phyloP scores from a whole-genome alignment of 805 yeast genomes.

The Ogataea haglerorum region DNA sequence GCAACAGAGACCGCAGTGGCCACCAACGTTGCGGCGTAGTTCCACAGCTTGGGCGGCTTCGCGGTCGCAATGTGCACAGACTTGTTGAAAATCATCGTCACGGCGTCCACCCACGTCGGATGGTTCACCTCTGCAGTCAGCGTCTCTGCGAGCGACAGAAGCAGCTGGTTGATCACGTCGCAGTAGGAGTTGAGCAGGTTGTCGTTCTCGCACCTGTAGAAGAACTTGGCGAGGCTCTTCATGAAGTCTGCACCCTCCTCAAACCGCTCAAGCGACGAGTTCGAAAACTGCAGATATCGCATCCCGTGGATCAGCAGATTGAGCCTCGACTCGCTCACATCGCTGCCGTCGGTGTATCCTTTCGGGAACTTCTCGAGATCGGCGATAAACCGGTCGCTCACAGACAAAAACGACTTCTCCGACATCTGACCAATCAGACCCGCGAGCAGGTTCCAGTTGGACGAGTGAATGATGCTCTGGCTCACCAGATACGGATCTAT shows the following conservation, averaged over 20 bases:
- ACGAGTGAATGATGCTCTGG: constrained; percentile 71
- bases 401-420: constrained; percentile 74
- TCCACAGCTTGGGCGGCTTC: constrained; percentile 55
- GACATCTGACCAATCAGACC: constrained; percentile 90
- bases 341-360: constrained; percentile 35
- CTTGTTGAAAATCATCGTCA: constrained; percentile 55
- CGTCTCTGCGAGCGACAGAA: constrained; percentile 78
- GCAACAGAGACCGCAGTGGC: constrained; percentile 78
- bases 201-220: constrained; percentile 59
- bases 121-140: constrained; percentile 94
- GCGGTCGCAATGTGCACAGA: constrained; percentile 42
- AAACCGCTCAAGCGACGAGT: constrained; percentile 83
- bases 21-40: constrained; percentile 59
- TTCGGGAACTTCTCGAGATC: constrained; percentile 82
- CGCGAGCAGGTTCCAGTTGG: constrained; percentile 93
- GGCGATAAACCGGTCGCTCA: constrained; percentile 89
- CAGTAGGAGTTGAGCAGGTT: constrained; percentile 74
- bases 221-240: constrained; percentile 82
- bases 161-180: constrained; percentile 71
- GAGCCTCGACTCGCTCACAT: constrained; percentile 45
- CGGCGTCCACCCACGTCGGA: constrained; percentile 90
- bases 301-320: constrained; percentile 85
- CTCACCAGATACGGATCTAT: constrained; percentile 75
- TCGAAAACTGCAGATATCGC: constrained; percentile 74
- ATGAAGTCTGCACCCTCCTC: constrained; percentile 94